Percentiles rank a stretch among this genome's conserved stretches.
These are phyloP conservation scores for Bruguiera gymnorhiza DNA, from an alignment of 345 rosid genomes.

Conservation along the genomic window DNA sequence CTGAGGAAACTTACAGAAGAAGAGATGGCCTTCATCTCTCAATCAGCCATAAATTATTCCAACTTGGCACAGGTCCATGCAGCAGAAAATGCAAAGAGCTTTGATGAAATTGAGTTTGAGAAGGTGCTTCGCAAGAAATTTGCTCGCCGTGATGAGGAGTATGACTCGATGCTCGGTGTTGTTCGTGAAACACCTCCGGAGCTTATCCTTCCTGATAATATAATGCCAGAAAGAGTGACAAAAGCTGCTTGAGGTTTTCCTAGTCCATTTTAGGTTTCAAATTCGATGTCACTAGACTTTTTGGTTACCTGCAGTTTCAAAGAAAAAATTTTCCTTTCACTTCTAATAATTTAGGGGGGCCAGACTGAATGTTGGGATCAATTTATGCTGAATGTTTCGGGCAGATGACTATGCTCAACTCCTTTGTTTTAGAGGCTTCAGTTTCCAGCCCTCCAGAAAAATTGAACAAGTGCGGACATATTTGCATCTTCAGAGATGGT, in stretches of 20 bases:
- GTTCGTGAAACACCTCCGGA: conserved; percentile 79
- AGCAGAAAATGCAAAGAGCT: conserved; percentile 75
- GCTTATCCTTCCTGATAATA: conserved; percentile 71
- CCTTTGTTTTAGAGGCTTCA: conserved; percentile 1
- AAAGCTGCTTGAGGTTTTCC: conserved; percentile 30
- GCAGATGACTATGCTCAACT: conserved; percentile 5
- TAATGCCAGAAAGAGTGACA: conserved; percentile 46
- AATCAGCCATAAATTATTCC: conserved; percentile 72
- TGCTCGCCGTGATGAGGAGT: conserved; percentile 67
- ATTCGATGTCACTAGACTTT: conserved; percentile 14
- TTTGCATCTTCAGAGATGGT: background rate
- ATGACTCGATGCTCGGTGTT: conserved; percentile 82
- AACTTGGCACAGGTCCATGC: conserved; percentile 89
- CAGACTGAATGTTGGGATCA: conserved; percentile 2
- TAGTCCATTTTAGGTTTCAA: conserved; percentile 6
- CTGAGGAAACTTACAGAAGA: conserved; percentile 77
- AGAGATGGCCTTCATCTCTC: conserved; percentile 68
- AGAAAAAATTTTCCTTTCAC: conserved; percentile 16
- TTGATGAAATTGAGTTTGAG: conserved; percentile 82
- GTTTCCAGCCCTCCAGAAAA: background rate
- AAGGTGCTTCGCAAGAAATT: conserved; percentile 79
- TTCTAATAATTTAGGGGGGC: conserved; percentile 15
- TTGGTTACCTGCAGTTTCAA: background rate
- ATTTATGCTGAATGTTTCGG: conserved; percentile 8
- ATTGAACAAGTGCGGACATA: background rate